Conservation (phyloP, 192 early-diverging fungal species). For the Coemansia sp. region DNA sequence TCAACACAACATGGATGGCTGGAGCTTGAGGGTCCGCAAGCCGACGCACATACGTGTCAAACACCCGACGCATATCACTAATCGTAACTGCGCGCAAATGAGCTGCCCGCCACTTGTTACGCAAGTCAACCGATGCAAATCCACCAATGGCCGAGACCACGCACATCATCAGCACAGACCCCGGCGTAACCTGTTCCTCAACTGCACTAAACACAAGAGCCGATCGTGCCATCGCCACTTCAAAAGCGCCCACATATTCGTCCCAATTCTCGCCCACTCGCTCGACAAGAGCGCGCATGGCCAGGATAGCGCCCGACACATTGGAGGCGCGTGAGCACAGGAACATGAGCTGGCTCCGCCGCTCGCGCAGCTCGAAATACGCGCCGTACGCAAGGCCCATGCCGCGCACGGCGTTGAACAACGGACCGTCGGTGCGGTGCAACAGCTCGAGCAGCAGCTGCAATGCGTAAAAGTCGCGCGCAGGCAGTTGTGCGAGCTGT, state of each 20-base stretch:
- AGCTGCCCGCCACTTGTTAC: slow-evolving; percentile 23
- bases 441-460: slow-evolving; percentile 67
- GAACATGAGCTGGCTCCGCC: slow-evolving; percentile 58
- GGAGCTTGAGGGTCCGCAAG: slow-evolving; percentile 30
- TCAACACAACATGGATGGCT: slow-evolving; percentile 19
- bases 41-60: slow-evolving; percentile 20
- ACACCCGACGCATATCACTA: slow-evolving; percentile 37
- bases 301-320: slow-evolving; percentile 25
- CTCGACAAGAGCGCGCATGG: slow-evolving; percentile 18
- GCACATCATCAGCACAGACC: slow-evolving; percentile 15
- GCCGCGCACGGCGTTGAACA: slow-evolving; percentile 75
- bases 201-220: slow-evolving; percentile 16
- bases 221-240: slow-evolving; percentile 43
- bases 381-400: slow-evolving; percentile 75
- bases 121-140: slow-evolving; percentile 15
- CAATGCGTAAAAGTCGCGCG: slow-evolving; percentile 59
- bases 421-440: slow-evolving; percentile 69
- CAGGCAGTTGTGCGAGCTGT: slow-evolving; percentile 39
- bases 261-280: slow-evolving; percentile 28
- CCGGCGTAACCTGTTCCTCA: slow-evolving; percentile 14
- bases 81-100: slow-evolving; percentile 26
- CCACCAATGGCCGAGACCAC: slow-evolving; percentile 21
- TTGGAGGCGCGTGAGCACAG: slow-evolving; percentile 29
- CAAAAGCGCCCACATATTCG: slow-evolving; percentile 39
- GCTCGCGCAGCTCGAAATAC: slow-evolving; percentile 55